phyloP scores from a whole-genome alignment of 352 stramenopile genomes.

The Globisporangium heterothallicum region DNA sequence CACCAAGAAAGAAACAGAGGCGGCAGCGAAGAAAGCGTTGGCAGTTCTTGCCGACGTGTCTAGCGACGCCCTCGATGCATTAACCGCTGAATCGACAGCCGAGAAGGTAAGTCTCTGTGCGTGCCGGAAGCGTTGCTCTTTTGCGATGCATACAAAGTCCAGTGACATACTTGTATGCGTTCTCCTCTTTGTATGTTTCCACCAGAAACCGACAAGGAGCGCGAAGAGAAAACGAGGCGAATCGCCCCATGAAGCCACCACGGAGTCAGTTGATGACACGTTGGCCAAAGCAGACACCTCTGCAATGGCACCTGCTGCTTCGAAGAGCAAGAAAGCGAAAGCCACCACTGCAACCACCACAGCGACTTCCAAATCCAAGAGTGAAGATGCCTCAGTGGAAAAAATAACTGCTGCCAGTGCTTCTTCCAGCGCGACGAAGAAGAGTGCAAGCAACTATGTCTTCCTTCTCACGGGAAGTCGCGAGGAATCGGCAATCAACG shows the following conservation, averaged over 20 bases:
- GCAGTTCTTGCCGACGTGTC: constrained; percentile 2
- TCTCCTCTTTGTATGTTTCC: background rate
- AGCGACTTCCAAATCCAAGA: constrained; percentile 1
- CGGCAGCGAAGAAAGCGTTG: constrained; percentile 14
- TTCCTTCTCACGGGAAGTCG: constrained; percentile 76
- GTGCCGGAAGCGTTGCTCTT: no score
- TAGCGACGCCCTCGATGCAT: constrained; percentile 5
- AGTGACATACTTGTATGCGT: no score
- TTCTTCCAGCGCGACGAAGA: constrained; percentile 12
- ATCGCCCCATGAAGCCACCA: background rate
- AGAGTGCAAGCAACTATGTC: constrained; percentile 11
- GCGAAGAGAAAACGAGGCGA: constrained; percentile 12
- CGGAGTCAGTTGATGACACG: background rate
- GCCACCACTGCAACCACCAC: background rate
- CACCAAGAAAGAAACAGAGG: constrained; percentile 20
- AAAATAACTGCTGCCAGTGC: constrained; percentile 14
- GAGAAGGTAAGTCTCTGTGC: constrained; percentile 8
- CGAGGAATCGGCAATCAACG: constrained; percentile 67
- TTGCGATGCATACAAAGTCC: no score
- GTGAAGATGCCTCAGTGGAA: no score
- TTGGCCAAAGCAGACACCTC: background rate
- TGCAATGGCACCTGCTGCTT: background rate
- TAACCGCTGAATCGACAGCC: background rate
- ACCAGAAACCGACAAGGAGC: constrained; percentile 2
- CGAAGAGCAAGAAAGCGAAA: constrained; percentile 7